Base-by-base conservation (phyloP, 768 basidiomycete genomes). In the Hysterangium stoloniferum region DNA sequence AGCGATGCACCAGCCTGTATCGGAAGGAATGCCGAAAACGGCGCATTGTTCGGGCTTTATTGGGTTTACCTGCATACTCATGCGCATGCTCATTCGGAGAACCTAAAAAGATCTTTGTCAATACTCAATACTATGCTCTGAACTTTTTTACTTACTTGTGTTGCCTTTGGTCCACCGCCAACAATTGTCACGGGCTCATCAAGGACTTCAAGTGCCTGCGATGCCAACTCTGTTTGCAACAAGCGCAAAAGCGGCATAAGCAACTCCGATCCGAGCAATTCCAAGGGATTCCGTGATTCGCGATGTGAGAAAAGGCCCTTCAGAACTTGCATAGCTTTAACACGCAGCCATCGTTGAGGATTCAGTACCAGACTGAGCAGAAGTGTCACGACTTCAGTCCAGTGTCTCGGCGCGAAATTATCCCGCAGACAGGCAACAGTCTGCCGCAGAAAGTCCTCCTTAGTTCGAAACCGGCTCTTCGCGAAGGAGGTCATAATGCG, bases 371-470 rank as follows among this genome's bases (percentile, higher is more conserved):
- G 73, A 9, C 91, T 86, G 9, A 95, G 74, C n/a, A 96, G 77
- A 13, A 92, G 73, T 1, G 88, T 87, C 42, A 90, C 81, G 17
- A 92, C 79, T 25, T 91, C 82, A 2, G 84, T 76, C 79, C 88
- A 88, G 57, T 81, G 71, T 45, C 86, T 76, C 3, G 71, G 71
- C 0, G 80, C 79, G 60, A 90, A 92, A 64, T 89, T 82, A 61
- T 96, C 93, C 19, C 91, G 80, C 32, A 97, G 74, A 57, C 86
- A 84, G 1, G 80, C 73, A 19, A 91, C 82, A 0, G 89, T 91
- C 61, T 96, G 91, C 4, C 90, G 81, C 52, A 95, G 75, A 68
- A 95, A 95, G 66, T 96, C 93, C 46, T 97, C 93, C 59, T 84
- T 84, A 1, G 91, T 91, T 42, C 93, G 75, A 73, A 97, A 96